Percentiles rank a stretch among this genome's conserved stretches.
Conservation (phyloP, 2,329 filamentous ascomycete genomes). For the Aureobasidium vineae region DNA sequence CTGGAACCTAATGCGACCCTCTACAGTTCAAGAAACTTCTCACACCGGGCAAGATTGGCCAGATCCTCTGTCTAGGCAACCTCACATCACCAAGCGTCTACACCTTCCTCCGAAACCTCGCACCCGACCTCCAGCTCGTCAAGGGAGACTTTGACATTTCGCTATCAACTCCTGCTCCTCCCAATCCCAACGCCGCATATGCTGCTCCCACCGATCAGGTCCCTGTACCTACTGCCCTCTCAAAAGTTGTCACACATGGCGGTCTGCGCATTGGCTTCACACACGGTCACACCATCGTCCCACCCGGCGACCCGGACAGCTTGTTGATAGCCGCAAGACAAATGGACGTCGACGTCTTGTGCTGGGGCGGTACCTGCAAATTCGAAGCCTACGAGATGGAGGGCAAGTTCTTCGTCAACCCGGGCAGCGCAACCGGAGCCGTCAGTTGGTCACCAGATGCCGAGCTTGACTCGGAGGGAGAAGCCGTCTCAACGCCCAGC, state of each 20-base stretch:
- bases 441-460: slow-evolving; percentile 55
- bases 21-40: slow-evolving; percentile 55
- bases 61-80: slow-evolving; percentile 59
- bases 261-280: slow-evolving; percentile 67
- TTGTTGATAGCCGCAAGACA: slow-evolving; percentile 66
- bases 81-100: slow-evolving; percentile 58
- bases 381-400: slow-evolving; percentile 72
- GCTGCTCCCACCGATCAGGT: slow-evolving; percentile 31
- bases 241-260: slow-evolving; percentile 69
- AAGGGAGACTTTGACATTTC: slow-evolving; percentile 70
- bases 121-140: slow-evolving; percentile 65
- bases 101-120: slow-evolving; percentile 55
- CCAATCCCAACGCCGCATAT: slow-evolving; percentile 28
- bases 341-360: slow-evolving; percentile 68
- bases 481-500: slow-evolving; percentile 73
- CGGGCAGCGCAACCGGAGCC: slow-evolving; percentile 65
- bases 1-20: slow-evolving; percentile 13
- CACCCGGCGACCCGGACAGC: slow-evolving; percentile 65
- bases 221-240: slow-evolving; percentile 52
- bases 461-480: slow-evolving; percentile 44
- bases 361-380: slow-evolving; percentile 68
- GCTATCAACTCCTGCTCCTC: slow-evolving; percentile 54
- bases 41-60: slow-evolving; percentile 58
- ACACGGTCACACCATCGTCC: slow-evolving; percentile 69
- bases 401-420: slow-evolving; percentile 69